Base-by-base conservation (phyloP, 75 land plant genomes). In the Cupressus sempervirens region DNA sequence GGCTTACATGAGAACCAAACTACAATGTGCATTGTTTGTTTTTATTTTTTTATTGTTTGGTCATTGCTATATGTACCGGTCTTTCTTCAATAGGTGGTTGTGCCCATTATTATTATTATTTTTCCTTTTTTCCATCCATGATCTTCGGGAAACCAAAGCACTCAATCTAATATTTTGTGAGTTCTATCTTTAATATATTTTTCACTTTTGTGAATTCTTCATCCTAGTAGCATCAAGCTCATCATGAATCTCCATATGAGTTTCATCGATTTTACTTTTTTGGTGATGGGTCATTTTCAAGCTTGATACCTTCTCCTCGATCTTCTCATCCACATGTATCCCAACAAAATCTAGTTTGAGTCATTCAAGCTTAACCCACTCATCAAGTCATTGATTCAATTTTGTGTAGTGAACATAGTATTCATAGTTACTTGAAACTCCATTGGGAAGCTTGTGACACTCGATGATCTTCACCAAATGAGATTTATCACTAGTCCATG, bases 171-270 rank as follows among this genome's bases (percentile, higher is more conserved):
- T 97, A 97, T 88, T 91, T 93, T 56, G 98, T 98, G 85, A 97
- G 96, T 84, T 97, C 99, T 88, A 97, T 93, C 45, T 91, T 97
- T 52, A 93, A 90, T 68, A 97, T 96, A 74, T 97, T 97, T 86
- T 97, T 97, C 82, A 97, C 99, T 90, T 97, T 97, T 48, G 99
- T 97, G 68, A 97, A 94, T 88, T 97, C 99, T 83, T 97, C 99
- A 84, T 97, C 82, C 98, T 96, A 15, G 98, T 98, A 83, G 96
- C 95, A 89, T 97, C 99, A 84, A 97, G 92, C 86, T 94, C 98
- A 86, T 97, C 99, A 87, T 97, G 98, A 15, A 94, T 98, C 91
- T 97, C 99, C 4, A 93, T 96, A 88, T 96, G 99, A 36, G 93
- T 94, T 87, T 97, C 98, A 85, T 93, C 98, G 86, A 96, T 96